Evolutionary conservation across 371 early-diverging fungal species (phyloP), one percentile per base, ranked within the genome.

Genomic region (Apophysomyces ossiformis): DNA sequence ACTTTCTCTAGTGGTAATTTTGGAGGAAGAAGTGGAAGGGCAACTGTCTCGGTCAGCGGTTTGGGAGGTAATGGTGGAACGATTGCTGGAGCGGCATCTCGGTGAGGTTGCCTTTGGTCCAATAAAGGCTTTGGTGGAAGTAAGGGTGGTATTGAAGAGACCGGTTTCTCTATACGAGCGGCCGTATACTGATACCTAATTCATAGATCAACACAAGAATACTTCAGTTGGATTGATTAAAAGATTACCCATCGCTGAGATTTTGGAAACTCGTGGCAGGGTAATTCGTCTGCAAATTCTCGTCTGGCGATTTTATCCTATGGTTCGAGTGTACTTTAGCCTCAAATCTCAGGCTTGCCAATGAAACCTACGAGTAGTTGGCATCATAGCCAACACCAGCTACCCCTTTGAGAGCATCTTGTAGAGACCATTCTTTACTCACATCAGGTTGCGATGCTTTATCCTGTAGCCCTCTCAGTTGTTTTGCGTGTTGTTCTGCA

Each of bases 361-460:
- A 50, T 50, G 21, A 18, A 21, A 26, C 16, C 21, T 50, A 50
- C 54, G 21, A 26, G n/a, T 50, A 9, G 54, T 50, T 11, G 3
- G n/a, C 47, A 8, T 45, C 58, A 38, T 50, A 56, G 1, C 75
- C 74, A n/a, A 82, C 69, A n/a, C 83, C 83, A 15, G 56, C 64
- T 18, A 83, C 73, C 0, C 79, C 84, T n/a, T 67, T 67, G 18
- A 83, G 63, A 35, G 76, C 84, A 32, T 83, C 76, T 46, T 83
- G 84, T 11, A 83, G 36, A 13, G 72, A 79, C 81, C 81, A 83
- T 7, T 64, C 57, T 5, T 68, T 59, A 37, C 43, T 64, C 32
- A 64, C 64, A n/a, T 63, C 61, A 37, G 37, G 11, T 26, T 57
- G 9, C 13, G 39, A 9, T 36, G 43, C 8, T 18, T 43, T 37